A percentile compares a stretch with the other conserved stretches of the same genome.
Conservation (phyloP, 495 filamentous ascomycete species). For the Parathielavia hyrcaniae region DNA sequence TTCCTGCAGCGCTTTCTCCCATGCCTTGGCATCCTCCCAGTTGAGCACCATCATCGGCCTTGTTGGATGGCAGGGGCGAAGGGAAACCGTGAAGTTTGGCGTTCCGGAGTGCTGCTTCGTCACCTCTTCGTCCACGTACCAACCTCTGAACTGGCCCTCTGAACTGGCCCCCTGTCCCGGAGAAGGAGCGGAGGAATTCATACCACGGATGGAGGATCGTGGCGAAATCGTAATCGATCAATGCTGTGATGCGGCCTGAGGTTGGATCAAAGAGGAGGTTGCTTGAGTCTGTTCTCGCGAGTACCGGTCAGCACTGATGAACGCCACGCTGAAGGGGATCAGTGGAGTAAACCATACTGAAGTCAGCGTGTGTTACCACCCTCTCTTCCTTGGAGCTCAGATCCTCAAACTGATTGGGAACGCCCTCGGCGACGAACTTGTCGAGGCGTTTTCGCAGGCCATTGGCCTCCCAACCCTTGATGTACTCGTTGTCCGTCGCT, state of each 20-base stretch:
- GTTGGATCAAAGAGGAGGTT: conserved; percentile 9
- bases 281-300: background rate
- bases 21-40: conserved; percentile 6
- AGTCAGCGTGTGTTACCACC: conserved; percentile 3
- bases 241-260: conserved; percentile 4
- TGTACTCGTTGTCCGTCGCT: conserved; percentile 4
- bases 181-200: conserved; percentile 8
- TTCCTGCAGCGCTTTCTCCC: conserved; percentile 10
- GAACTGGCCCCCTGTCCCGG: background rate
- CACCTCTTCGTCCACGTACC: conserved; percentile 9
- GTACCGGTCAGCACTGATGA: background rate
- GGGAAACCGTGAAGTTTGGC: conserved; percentile 14
- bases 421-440: conserved; percentile 2
- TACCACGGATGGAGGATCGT: conserved; percentile 7
- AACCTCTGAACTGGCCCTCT: conserved; percentile 10
- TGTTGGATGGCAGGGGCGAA: conserved; percentile 1
- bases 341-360: background rate
- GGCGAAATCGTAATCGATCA: conserved; percentile 14
- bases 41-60: background rate
- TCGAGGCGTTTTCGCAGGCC: conserved; percentile 7
- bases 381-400: background rate
- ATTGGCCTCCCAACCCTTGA: conserved; percentile 11
- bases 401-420: conserved; percentile 3
- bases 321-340: background rate
- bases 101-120: conserved; percentile 4